These are phyloP conservation scores for Candida tropicalis DNA, from an alignment of 1,139 yeast species.

Conservation along the genomic window DNA sequence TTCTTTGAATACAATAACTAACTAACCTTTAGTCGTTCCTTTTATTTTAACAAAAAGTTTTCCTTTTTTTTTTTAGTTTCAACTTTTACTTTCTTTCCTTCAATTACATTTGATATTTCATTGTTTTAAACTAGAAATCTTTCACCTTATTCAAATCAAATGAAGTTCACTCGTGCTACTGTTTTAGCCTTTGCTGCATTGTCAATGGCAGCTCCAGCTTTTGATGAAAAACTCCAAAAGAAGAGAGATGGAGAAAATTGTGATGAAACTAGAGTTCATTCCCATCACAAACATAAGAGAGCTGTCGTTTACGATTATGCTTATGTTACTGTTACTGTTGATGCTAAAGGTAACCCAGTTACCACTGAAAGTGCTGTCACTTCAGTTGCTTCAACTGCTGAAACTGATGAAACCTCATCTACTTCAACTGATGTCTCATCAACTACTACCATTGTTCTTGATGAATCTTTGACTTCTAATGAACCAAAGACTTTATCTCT, in stretches of 20 bases:
- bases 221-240: constrained; percentile 26
- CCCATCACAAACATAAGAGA: constrained; percentile 48
- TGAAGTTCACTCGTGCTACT: constrained; percentile 36
- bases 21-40: constrained; percentile 17
- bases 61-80: background rate
- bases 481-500: constrained; percentile 37
- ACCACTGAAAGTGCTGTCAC: constrained; percentile 17
- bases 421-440: constrained; percentile 15
- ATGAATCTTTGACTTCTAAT: constrained; percentile 59
- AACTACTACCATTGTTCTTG: constrained; percentile 28
- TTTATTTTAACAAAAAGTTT: constrained; percentile 1
- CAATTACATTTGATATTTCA: too few relatives aligned
- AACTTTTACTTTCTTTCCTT: too few relatives aligned
- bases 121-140: too few relatives aligned
- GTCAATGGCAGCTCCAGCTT: constrained; percentile 51
- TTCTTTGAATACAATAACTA: too few relatives aligned
- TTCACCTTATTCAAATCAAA: constrained; percentile 14
- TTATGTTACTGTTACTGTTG: constrained; percentile 48
- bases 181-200: constrained; percentile 43
- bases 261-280: constrained; percentile 39
- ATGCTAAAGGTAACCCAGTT: constrained; percentile 34
- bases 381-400: constrained; percentile 14
- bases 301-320: constrained; percentile 41
- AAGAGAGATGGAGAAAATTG: constrained; percentile 39
- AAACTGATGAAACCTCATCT: constrained; percentile 13